Percentiles rank a stretch among this genome's conserved stretches.
Evolutionary conservation across 2,329 filamentous ascomycete species (phyloP).

Genomic region (Shiraia sp.): DNA sequence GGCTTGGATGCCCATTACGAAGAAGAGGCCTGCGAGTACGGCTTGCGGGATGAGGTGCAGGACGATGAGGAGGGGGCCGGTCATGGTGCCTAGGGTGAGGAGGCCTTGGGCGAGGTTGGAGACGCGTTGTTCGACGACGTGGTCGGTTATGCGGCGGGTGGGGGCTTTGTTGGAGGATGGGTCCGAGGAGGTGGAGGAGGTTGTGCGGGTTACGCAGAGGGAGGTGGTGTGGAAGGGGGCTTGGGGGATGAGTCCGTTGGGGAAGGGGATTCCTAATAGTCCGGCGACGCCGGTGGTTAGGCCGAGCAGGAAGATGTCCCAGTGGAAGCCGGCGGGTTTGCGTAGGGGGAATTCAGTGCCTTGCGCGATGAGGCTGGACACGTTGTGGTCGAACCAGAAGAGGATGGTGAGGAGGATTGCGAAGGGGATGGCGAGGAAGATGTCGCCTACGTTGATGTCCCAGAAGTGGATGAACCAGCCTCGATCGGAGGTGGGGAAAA

Average conservation of each 20-base stretch:
- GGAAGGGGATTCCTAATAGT: slow-evolving; percentile 60
- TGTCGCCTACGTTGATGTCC: slow-evolving; percentile 71
- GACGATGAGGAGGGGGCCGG: slow-evolving; percentile 57
- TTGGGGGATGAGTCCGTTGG: slow-evolving; percentile 63
- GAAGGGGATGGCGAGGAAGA: slow-evolving; percentile 87
- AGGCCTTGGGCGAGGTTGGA: slow-evolving; percentile 61
- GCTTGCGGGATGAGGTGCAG: slow-evolving; percentile 59
- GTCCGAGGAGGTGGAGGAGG: slow-evolving; percentile 46
- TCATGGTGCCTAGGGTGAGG: slow-evolving; percentile 60
- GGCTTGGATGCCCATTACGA: slow-evolving; percentile 59
- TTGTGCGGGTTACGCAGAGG: slow-evolving; percentile 48
- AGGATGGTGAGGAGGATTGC: slow-evolving; percentile 79
- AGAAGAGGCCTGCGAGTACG: slow-evolving; percentile 61
- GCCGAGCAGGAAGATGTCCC: slow-evolving; percentile 63
- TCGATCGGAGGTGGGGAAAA: slow-evolving; percentile 74
- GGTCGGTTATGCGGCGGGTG: slow-evolving; percentile 48
- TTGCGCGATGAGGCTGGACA: slow-evolving; percentile 61
- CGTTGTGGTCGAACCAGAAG: slow-evolving; percentile 88
- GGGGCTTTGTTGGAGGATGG: slow-evolving; percentile 49
- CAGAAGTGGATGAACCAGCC: slow-evolving; percentile 82
- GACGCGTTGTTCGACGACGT: slow-evolving; percentile 61
- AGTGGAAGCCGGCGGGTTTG: slow-evolving; percentile 64
- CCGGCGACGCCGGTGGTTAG: slow-evolving; percentile 60
- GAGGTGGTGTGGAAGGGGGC: slow-evolving; percentile 63
- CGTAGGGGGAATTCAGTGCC: slow-evolving; percentile 59